phyloP scores from a whole-genome alignment of 805 yeast genomes.

The Monosporozyma aerobia region DNA sequence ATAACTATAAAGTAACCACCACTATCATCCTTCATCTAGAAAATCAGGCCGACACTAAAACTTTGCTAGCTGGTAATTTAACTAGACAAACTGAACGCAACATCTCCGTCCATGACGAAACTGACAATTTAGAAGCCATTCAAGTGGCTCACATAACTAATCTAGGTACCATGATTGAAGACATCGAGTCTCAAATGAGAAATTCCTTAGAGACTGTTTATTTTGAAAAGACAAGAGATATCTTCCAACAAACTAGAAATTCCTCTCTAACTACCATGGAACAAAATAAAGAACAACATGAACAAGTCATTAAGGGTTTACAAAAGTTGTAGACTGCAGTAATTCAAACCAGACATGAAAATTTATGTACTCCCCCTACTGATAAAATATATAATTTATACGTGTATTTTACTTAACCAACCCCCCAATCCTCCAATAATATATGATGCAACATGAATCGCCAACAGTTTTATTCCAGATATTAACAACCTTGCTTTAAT shows the following conservation, averaged over 20 bases:
- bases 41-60: constrained; percentile 15
- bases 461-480: background rate
- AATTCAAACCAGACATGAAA: background rate
- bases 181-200: constrained; percentile 77
- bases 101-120: constrained; percentile 27
- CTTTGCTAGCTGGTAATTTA: constrained; percentile 66
- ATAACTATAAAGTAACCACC: constrained; percentile 68
- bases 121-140: constrained; percentile 9
- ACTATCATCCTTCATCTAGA: constrained; percentile 74
- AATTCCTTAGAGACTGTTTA: constrained; percentile 86
- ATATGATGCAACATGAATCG: background rate
- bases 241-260: constrained; percentile 57
- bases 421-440: background rate
- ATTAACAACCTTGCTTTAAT: no score
- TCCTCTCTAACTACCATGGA: constrained; percentile 7
- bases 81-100: constrained; percentile 71
- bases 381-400: background rate
- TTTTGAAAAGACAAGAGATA: constrained; percentile 88
- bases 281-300: constrained; percentile 21
- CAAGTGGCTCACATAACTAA: constrained; percentile 71
- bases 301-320: constrained; percentile 31
- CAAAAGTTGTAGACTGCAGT: constrained; percentile 11
- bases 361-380: background rate
- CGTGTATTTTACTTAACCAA: background rate
- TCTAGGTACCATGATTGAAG: constrained; percentile 79